Percentiles rank a stretch among this genome's conserved stretches.
phyloP scores from a whole-genome alignment of 805 yeast genomes.

The Metschnikowia matae region DNA sequence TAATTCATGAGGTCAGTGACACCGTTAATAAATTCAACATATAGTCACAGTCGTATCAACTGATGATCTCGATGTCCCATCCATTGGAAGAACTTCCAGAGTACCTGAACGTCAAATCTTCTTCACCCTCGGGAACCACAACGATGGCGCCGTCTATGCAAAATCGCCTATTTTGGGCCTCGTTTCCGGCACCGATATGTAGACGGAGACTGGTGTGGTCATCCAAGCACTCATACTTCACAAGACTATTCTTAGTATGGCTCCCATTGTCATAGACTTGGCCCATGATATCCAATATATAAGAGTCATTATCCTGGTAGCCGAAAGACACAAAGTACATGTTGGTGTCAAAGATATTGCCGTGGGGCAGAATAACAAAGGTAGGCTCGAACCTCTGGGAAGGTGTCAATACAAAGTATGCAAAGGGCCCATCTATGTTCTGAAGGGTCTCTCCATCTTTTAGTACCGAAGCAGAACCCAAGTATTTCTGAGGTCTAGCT shows the following conservation, averaged over 20 bases:
- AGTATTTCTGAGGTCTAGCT: constrained; percentile 46
- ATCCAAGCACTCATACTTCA: constrained; percentile 39
- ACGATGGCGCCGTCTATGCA: constrained; percentile 66
- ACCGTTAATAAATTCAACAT: neutral
- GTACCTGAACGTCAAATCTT: constrained; percentile 3
- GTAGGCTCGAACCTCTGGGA: constrained; percentile 55
- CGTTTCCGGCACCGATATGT: constrained; percentile 10
- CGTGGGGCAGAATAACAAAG: constrained; percentile 60
- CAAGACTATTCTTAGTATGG: constrained; percentile 49
- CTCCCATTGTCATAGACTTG: constrained; percentile 54
- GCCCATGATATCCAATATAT: constrained; percentile 52
- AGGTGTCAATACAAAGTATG: constrained; percentile 58
- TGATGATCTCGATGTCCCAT: constrained; percentile 9
- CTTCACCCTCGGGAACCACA: constrained; percentile 21
- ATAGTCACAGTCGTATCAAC: neutral
- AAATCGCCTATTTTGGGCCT: constrained; percentile 40
- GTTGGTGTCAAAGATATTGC: constrained; percentile 38
- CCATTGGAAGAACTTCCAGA: constrained; percentile 9
- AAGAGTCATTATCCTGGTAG: constrained; percentile 23
- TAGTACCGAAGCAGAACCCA: constrained; percentile 33
- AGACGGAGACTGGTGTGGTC: constrained; percentile 23
- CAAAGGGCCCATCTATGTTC: constrained; percentile 33
- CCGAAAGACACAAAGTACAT: constrained; percentile 48
- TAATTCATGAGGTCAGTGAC: too few species aligned
- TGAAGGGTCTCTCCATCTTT: constrained; percentile 9